Evolutionary conservation across 371 early-diverging fungal species (phyloP).

Genomic region (Mucor plumbeus): DNA sequence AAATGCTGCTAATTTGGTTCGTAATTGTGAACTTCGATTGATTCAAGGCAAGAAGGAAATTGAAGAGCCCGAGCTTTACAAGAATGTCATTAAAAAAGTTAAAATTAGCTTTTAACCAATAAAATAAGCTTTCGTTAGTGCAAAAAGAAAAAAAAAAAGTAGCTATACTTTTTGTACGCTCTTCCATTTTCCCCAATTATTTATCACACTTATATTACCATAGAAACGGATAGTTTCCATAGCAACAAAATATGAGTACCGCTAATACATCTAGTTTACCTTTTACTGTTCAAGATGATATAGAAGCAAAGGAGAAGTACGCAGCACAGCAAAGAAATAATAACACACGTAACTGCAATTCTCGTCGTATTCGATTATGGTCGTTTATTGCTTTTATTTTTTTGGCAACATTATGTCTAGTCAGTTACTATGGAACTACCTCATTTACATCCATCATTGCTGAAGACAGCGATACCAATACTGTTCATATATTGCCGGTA

Average conservation of each 20-base stretch:
- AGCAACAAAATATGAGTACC: conserved; percentile 9
- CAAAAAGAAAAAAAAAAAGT: background rate
- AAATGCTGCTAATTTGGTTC: conserved; percentile 48
- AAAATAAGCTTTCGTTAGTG: background rate
- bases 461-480: background rate
- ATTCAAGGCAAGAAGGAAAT: conserved; percentile 71
- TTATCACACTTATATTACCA: too few relatives aligned
- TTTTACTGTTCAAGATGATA: conserved; percentile 32
- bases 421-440: conserved; percentile 8
- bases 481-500: background rate
- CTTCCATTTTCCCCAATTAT: background rate
- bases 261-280: conserved; percentile 18
- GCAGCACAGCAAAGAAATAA: conserved; percentile 14
- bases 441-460: background rate
- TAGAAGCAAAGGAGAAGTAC: conserved; percentile 28
- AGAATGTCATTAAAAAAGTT: conserved; percentile 12
- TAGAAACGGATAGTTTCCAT: too few relatives aligned
- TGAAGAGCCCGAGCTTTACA: conserved; percentile 49
- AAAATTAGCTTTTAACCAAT: conserved; percentile 6
- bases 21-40: conserved; percentile 66
- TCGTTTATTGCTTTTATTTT: conserved; percentile 7
- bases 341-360: conserved; percentile 1
- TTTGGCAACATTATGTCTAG: conserved; percentile 15
- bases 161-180: background rate
- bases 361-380: conserved; percentile 27